Conservation (phyloP, 352 stramenopile species). For the Phytophthora sansomeana region DNA sequence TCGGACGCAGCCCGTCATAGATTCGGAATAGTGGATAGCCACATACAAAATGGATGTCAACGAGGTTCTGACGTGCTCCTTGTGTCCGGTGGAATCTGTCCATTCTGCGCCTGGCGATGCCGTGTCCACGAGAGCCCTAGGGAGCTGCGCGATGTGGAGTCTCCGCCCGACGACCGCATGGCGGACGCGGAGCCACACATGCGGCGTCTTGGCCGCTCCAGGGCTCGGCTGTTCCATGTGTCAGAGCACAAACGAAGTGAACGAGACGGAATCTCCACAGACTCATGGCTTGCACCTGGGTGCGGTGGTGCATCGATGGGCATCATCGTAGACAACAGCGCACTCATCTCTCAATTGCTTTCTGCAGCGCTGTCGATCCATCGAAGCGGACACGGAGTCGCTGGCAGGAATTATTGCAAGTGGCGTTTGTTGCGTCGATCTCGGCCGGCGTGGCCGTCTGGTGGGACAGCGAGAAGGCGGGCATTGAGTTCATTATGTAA, state of each 20-base stretch:
- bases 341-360: too few species aligned
- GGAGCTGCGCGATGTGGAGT: slow-evolving; percentile 8
- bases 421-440: background rate
- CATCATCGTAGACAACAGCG: too few species aligned
- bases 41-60: background rate
- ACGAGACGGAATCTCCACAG: slow-evolving; percentile 18
- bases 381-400: background rate
- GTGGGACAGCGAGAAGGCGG: slow-evolving; percentile 1
- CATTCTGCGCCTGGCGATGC: background rate
- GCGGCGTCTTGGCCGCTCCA: slow-evolving; percentile 6
- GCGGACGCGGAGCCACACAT: slow-evolving; percentile 23
- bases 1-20: slow-evolving; percentile 6
- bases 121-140: too few species aligned
- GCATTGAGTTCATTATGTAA: slow-evolving; percentile 31
- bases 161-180: slow-evolving; percentile 17
- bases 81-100: background rate
- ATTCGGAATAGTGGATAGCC: slow-evolving; percentile 10
- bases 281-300: slow-evolving; percentile 2
- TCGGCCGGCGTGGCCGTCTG: too few species aligned
- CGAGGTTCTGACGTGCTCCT: background rate
- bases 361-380: too few species aligned
- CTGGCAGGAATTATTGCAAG: background rate
- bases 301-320: too few species aligned
- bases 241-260: slow-evolving; percentile 6
- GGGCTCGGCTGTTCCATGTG: slow-evolving; percentile 18